phyloP scores from a whole-genome alignment of 2,329 filamentous ascomycete genomes.

The Mycogone perniciosa region DNA sequence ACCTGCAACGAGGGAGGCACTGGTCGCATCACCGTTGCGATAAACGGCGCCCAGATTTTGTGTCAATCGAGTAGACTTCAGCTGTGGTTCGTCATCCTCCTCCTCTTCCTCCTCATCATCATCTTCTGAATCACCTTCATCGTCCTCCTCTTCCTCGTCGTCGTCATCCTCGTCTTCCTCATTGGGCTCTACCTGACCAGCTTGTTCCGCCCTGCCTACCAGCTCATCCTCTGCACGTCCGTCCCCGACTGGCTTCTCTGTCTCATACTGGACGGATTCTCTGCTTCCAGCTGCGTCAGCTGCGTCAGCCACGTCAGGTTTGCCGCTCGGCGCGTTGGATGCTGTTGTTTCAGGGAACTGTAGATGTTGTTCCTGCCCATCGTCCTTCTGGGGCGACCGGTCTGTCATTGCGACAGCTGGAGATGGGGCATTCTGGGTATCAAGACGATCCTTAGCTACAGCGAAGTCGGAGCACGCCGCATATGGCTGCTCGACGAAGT shows the following conservation, averaged over 20 bases:
- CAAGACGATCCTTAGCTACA: conserved; percentile 10
- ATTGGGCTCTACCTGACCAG: conserved; percentile 8
- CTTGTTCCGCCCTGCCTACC: background rate
- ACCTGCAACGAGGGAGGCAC: conserved; percentile 79
- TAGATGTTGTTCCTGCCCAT: conserved; percentile 11
- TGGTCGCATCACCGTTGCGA: conserved; percentile 91
- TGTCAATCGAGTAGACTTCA: conserved; percentile 89
- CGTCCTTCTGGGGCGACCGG: conserved; percentile 30
- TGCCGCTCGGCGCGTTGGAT: conserved; percentile 6
- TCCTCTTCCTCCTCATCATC: conserved; percentile 61
- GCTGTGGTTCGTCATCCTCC: conserved; percentile 85
- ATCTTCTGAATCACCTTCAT: conserved; percentile 19
- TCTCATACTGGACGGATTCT: background rate
- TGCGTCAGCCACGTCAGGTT: background rate
- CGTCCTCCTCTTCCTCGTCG: conserved; percentile 14
- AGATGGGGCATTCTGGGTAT: conserved; percentile 26
- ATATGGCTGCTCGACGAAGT: background rate
- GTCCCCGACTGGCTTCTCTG: conserved; percentile 10
- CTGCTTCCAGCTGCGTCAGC: background rate
- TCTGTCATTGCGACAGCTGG: conserved; percentile 35
- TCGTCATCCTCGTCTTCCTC: conserved; percentile 16
- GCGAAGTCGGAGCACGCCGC: conserved; percentile 9
- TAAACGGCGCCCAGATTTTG: conserved; percentile 75
- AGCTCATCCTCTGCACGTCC: conserved; percentile 11
- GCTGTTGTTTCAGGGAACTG: background rate